Base-by-base conservation (phyloP, 768 basidiomycete genomes). In the Cystoderma amianthinum region DNA sequence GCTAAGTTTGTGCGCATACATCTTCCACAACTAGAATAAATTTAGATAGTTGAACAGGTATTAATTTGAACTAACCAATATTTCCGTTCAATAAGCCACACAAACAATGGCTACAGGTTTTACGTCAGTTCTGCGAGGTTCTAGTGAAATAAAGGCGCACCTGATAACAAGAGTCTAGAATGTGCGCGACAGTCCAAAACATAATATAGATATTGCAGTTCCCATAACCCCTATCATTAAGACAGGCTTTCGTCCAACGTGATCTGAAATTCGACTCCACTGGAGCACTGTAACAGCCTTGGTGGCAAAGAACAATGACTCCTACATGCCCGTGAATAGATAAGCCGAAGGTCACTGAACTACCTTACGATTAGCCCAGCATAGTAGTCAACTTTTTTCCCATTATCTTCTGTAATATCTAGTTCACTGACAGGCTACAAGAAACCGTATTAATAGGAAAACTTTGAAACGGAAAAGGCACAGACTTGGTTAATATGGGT, bases 401-500 rank as follows among this genome's bases (percentile, higher is more conserved):
- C n/a, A n/a, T n/a, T n/a, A n/a, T n/a, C n/a, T n/a, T n/a, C n/a
- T n/a, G n/a, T n/a, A n/a, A n/a, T n/a, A n/a, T n/a, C n/a, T n/a
- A n/a, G n/a, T n/a, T n/a, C n/a, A n/a, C n/a, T n/a, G n/a, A n/a
- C n/a, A n/a, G n/a, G n/a, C n/a, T n/a, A n/a, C n/a, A n/a, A n/a
- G n/a, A n/a, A n/a, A n/a, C n/a, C n/a, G n/a, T n/a, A n/a, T n/a
- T n/a, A n/a, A n/a, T n/a, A n/a, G n/a, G n/a, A n/a, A n/a, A n/a
- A n/a, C n/a, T n/a, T n/a, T n/a, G n/a, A n/a, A n/a, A n/a, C n/a
- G 12, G 37, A 16, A 15, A 5, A 12, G 5, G 24, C 22, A 42
- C 56, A 23, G 43, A 74, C 77, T 61, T 79, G 72, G 47, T 78
- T 78, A 48, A 82, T 78, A 82, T 0, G 80, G 78, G 41, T 76